Base-by-base conservation (phyloP, 148 eudicot genomes). In the Hydrangea macrophylla region DNA sequence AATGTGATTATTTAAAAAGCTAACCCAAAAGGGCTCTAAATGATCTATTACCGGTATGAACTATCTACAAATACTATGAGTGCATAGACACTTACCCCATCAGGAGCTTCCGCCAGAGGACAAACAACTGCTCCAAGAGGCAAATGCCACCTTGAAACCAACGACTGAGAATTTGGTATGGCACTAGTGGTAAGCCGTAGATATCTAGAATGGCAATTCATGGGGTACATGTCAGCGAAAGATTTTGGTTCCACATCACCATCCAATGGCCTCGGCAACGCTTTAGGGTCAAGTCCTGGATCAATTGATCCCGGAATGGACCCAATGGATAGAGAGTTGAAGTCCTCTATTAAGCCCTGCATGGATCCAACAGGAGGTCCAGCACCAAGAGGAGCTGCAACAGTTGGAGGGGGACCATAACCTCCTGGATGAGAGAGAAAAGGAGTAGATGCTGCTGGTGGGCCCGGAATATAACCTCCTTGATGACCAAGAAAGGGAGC, bases 61-160 rank as follows among this genome's bases (percentile, higher is more conserved):
- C 32, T 44, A 50, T 65, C 33, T 67, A 28, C n/a, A 60, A 66
- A 28, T 33, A 27, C 26, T 50, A 26, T 24, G 26, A 51, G 67
- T 32, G 48, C 61, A 75, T 33, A 39, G 30, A 75, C 59, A 75
- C 91, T 79, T 73, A 94, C 99, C 86, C 96, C 98, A 55, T 73
- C 82, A 70, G 92, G 90, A 83, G 98, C 75, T 88, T 86, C 92
- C n/a, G 97, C 99, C 58, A 94, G 97, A 33, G 99, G 99, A 70
- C 96, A 90, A 62, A 90, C 97, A 73, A 90, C 96, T 61, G 96
- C 92, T 80, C 99, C 99, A 76, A 94, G 87, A 66, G 99, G 97
- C 73, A 94, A 79, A 78, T 90, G 99, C 99, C 99, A 94, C 79
- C 96, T 84, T 48, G 99, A 90, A 63, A 84, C 86, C 84, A 94